Conservation (phyloP, 139 green algal species). For the Axilococcus clingmanii region DNA sequence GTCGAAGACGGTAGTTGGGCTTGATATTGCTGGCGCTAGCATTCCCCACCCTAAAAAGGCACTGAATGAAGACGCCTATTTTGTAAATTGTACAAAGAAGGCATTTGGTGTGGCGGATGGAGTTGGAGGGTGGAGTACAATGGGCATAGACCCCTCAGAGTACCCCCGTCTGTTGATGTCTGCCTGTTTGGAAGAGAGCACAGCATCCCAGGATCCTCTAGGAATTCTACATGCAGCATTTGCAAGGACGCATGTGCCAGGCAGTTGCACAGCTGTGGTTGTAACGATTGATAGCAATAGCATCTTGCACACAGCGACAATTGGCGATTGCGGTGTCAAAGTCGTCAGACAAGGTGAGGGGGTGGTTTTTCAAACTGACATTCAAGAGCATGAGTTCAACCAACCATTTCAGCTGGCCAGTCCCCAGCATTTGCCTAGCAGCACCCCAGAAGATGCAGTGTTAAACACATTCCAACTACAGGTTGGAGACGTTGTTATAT, state of each 20-base stretch:
- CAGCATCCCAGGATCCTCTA: background rate
- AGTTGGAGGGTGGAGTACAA: constrained; percentile 77
- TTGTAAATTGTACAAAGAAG: constrained; percentile 48
- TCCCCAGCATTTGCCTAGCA: constrained; percentile 4
- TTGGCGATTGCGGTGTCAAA: constrained; percentile 71
- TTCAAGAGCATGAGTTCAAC: constrained; percentile 95
- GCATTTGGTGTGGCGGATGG: constrained; percentile 78
- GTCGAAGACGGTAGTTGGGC: background rate
- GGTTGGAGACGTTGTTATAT: constrained; percentile 61
- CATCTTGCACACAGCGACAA: constrained; percentile 61
- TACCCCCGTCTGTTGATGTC: constrained; percentile 59
- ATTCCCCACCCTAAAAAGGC: constrained; percentile 67
- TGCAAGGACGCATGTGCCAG: constrained; percentile 13
- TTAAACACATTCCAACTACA: constrained; percentile 37
- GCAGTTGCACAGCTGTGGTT: constrained; percentile 23
- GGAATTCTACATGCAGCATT: constrained; percentile 26
- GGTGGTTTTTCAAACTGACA: constrained; percentile 55
- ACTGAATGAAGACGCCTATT: constrained; percentile 78
- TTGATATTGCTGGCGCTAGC: constrained; percentile 7
- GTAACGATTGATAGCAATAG: background rate
- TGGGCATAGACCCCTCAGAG: constrained; percentile 71
- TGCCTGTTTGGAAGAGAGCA: constrained; percentile 3
- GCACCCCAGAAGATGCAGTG: constrained; percentile 37
- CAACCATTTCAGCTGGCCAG: constrained; percentile 81
- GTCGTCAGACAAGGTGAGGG: constrained; percentile 53